phyloP scores from a whole-genome alignment of 805 yeast species.

The Hanseniaspora vineae region DNA sequence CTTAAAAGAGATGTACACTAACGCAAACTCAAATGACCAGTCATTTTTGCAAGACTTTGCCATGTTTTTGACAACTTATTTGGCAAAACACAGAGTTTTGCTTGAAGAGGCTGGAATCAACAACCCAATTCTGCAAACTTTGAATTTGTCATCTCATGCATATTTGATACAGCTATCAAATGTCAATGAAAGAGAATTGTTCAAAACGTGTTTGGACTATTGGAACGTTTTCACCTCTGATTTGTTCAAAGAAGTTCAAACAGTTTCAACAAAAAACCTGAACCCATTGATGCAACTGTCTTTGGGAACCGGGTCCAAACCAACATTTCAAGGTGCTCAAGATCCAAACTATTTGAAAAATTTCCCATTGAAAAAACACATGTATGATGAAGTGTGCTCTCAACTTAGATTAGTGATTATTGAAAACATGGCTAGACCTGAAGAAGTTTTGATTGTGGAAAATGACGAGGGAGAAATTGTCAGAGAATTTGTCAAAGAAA shows the following conservation, averaged over 20 bases:
- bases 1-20: slow-evolving; percentile 54
- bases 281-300: slow-evolving; percentile 68
- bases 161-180: slow-evolving; percentile 75
- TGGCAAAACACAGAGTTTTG: slow-evolving; percentile 56
- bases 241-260: slow-evolving; percentile 75
- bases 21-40: slow-evolving; percentile 75
- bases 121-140: slow-evolving; percentile 25
- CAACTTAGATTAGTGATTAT: slow-evolving; percentile 84
- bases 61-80: slow-evolving; percentile 77
- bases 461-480: slow-evolving; percentile 99
- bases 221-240: slow-evolving; percentile 82
- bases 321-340: slow-evolving; percentile 65
- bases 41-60: slow-evolving; percentile 92
- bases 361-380: slow-evolving; percentile 76
- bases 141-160: slow-evolving; percentile 60
- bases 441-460: slow-evolving; percentile 92
- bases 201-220: slow-evolving; percentile 90
- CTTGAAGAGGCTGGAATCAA: slow-evolving; percentile 34
- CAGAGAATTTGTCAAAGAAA: slow-evolving; percentile 90
- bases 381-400: slow-evolving; percentile 65
- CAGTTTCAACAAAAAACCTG: slow-evolving; percentile 56
- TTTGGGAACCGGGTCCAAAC: slow-evolving; percentile 23
- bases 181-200: slow-evolving; percentile 90
- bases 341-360: slow-evolving; percentile 68
- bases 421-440: slow-evolving; percentile 97